A percentile compares a stretch with the other conserved stretches of the same genome.
These are phyloP conservation scores for Orbilia blumenaviensis DNA, from an alignment of 2,329 filamentous ascomycete genomes.

Conservation along the genomic window DNA sequence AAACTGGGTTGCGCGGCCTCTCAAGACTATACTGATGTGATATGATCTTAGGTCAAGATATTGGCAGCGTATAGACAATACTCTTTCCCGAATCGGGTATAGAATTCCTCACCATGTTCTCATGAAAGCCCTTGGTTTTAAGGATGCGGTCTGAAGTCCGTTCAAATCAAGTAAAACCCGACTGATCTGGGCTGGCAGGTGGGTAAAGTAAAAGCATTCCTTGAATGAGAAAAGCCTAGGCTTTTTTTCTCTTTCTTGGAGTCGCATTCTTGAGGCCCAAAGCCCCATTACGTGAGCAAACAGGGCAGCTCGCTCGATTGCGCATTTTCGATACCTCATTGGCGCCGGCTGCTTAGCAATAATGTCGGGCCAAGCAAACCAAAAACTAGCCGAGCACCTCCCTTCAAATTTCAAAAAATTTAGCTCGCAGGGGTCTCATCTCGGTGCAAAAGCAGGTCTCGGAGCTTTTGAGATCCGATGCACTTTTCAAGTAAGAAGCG, in stretches of 20 bases:
- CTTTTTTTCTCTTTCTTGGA: not conserved
- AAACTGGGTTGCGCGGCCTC: constrained; percentile 27
- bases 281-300: constrained; percentile 45
- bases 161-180: constrained; percentile 13
- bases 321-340: constrained; percentile 23
- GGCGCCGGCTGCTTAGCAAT: constrained; percentile 31
- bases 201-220: constrained; percentile 21
- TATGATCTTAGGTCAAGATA: constrained; percentile 11
- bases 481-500: constrained; percentile 5
- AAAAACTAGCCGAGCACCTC: constrained; percentile 37
- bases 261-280: constrained; percentile 18
- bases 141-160: constrained; percentile 2
- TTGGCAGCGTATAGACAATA: not conserved
- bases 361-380: constrained; percentile 30
- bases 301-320: constrained; percentile 19
- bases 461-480: constrained; percentile 49
- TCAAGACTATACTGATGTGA: not conserved
- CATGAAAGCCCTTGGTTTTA: not conserved
- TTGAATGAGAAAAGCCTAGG: constrained; percentile 3
- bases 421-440: constrained; percentile 39
- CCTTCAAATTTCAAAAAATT: constrained; percentile 41
- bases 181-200: constrained; percentile 2
- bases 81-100: constrained; percentile 34
- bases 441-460: constrained; percentile 29
- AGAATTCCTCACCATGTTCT: constrained; percentile 26